A percentile compares a stretch with the other conserved stretches of the same genome.
phyloP scores from a whole-genome alignment of 2,329 filamentous ascomycete species.

The Xylaria arbuscula region DNA sequence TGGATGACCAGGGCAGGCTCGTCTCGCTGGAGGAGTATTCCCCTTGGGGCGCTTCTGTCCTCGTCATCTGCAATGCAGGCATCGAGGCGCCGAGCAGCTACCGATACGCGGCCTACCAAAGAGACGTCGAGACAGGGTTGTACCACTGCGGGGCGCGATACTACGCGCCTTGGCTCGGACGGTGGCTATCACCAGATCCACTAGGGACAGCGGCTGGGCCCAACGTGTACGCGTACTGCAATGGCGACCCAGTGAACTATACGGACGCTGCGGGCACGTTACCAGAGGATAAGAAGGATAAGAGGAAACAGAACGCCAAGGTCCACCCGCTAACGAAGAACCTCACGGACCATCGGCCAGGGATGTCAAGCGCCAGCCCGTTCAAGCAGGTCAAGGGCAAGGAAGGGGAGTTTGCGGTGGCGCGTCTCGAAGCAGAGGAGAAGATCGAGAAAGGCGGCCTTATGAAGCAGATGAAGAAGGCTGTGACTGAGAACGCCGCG shows the following conservation, averaged over 20 bases:
- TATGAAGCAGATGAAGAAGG: no score
- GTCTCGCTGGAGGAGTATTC: neutral
- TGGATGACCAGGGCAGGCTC: neutral
- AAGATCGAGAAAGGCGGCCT: no score
- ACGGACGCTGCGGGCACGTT: neutral
- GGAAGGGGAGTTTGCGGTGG: no score
- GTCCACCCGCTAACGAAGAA: no score
- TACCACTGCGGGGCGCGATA: neutral
- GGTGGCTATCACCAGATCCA: neutral
- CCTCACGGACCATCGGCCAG: no score
- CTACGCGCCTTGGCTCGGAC: slow-evolving; percentile 5
- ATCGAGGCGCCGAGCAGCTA: neutral
- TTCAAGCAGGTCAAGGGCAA: no score
- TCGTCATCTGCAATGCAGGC: neutral
- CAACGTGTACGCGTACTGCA: neutral
- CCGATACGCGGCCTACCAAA: neutral
- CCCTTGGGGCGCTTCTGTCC: neutral
- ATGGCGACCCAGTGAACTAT: neutral
- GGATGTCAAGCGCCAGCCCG: no score
- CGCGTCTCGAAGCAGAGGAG: no score
- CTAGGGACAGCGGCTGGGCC: neutral
- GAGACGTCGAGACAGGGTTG: slow-evolving; percentile 8
- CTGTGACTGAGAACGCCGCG: no score
- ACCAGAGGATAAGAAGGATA: no score
- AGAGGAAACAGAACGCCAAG: no score